Conservation (phyloP, 2,329 filamentous ascomycete species). For the Ilyonectria mors-panacis region DNA sequence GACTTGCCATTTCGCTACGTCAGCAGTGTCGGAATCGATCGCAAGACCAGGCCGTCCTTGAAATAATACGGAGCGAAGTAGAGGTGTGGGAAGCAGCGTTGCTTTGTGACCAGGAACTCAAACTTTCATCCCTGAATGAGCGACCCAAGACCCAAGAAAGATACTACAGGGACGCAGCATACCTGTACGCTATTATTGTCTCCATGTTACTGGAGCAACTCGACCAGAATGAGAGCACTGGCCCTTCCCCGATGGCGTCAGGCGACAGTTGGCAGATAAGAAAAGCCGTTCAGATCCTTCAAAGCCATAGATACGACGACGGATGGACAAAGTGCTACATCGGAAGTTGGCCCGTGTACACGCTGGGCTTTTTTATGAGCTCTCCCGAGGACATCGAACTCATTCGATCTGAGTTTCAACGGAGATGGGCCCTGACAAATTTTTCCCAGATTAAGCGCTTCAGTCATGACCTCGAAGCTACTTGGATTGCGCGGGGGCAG, state of each 20-base stretch:
- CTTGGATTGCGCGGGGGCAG: constrained; percentile 24
- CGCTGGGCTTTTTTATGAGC: constrained; percentile 37
- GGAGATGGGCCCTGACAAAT: constrained; percentile 35
- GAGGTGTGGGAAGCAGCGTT: constrained; percentile 31
- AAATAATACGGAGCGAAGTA: constrained; percentile 23
- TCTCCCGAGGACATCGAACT: constrained; percentile 27
- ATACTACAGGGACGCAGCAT: constrained; percentile 36
- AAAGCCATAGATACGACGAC: constrained; percentile 22
- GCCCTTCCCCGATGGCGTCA: neutral
- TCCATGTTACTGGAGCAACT: constrained; percentile 41
- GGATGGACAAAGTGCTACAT: constrained; percentile 48
- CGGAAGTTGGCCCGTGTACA: constrained; percentile 45
- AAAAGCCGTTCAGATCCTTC: constrained; percentile 30
- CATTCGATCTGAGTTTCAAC: constrained; percentile 35
- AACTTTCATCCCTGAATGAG: neutral
- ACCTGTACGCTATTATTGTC: constrained; percentile 36
- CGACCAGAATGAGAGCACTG: neutral
- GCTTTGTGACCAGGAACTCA: constrained; percentile 11
- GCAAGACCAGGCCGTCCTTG: neutral
- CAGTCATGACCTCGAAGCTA: constrained; percentile 36
- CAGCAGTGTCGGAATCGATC: constrained; percentile 23
- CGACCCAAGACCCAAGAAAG: neutral
- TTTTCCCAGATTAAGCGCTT: constrained; percentile 38
- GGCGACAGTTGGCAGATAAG: constrained; percentile 38
- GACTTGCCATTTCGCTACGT: constrained; percentile 29